Evolutionary conservation across 2,329 filamentous ascomycete genomes (phyloP).

Genomic region (Paracoccidioides brasiliensis): DNA sequence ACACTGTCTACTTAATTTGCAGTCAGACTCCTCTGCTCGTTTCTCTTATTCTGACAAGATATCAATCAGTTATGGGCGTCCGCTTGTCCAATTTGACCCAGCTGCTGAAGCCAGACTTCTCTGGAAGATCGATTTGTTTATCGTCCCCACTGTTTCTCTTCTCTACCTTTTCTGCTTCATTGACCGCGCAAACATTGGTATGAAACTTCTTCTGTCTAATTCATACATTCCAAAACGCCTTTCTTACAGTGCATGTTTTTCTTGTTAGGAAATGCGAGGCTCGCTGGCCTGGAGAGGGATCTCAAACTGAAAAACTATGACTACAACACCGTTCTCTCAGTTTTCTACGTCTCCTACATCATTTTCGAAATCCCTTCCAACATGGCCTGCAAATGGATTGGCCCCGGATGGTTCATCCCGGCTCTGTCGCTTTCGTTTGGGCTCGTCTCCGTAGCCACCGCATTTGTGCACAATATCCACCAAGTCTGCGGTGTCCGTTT

Average conservation of each 20-base stretch:
- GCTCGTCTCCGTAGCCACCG: constrained; percentile 49
- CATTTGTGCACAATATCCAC: constrained; percentile 46
- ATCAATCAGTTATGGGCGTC: constrained; percentile 33
- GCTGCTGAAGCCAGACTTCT: constrained; percentile 46
- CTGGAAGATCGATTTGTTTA: constrained; percentile 51
- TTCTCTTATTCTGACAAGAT: constrained; percentile 2
- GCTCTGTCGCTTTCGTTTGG: constrained; percentile 50
- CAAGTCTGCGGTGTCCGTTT: constrained; percentile 51
- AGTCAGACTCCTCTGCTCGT: not conserved
- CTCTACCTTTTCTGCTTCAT: constrained; percentile 64
- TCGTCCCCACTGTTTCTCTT: constrained; percentile 52
- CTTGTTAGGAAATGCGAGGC: constrained; percentile 48
- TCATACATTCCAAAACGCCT: not conserved
- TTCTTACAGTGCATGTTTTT: not conserved
- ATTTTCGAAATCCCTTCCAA: constrained; percentile 58
- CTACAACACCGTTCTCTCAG: constrained; percentile 54
- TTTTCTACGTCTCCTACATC: constrained; percentile 64
- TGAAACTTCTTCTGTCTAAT: constrained; percentile 10
- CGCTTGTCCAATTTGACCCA: constrained; percentile 43
- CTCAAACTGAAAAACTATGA: constrained; percentile 48
- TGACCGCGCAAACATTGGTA: constrained; percentile 60
- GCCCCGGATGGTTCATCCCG: constrained; percentile 60
- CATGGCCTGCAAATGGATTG: constrained; percentile 56
- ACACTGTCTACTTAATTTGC: not conserved
- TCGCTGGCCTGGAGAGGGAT: constrained; percentile 52